A percentile compares a stretch with the other conserved stretches of the same genome.
phyloP scores from a whole-genome alignment of 2,329 filamentous ascomycete species.

The Penicillium carneum region DNA sequence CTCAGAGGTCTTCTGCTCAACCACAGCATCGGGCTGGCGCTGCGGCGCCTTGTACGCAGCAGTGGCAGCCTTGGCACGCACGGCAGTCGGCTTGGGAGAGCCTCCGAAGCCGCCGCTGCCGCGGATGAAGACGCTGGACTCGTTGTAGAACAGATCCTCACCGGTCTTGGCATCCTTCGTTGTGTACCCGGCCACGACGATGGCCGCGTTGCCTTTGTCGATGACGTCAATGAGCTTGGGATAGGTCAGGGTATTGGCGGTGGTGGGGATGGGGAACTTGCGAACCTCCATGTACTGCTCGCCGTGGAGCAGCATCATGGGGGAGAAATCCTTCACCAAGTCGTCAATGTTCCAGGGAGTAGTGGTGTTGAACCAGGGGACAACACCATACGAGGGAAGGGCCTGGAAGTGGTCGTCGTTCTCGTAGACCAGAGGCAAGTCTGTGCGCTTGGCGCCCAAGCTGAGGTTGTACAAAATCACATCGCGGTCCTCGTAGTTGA shows the following conservation, averaged over 20 bases:
- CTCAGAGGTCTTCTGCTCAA: constrained; percentile 84
- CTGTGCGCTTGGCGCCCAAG: constrained; percentile 86
- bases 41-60: constrained; percentile 79
- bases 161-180: constrained; percentile 85
- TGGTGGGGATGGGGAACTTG: constrained; percentile 89
- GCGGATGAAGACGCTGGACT: constrained; percentile 89
- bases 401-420: constrained; percentile 90
- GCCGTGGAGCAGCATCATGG: constrained; percentile 98
- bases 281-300: constrained; percentile 97
- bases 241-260: constrained; percentile 75
- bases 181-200: constrained; percentile 79
- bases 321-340: constrained; percentile 92
- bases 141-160: constrained; percentile 95
- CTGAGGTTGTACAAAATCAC: constrained; percentile 95
- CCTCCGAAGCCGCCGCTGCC: constrained; percentile 91
- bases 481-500: constrained; percentile 84
- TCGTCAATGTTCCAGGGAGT: constrained; percentile 80
- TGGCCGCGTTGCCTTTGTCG: constrained; percentile 90
- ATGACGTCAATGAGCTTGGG: constrained; percentile 89
- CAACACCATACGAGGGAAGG: constrained; percentile 92
- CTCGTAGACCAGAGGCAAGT: constrained; percentile 89
- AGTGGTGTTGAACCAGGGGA: constrained; percentile 88
- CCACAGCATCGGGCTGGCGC: constrained; percentile 78
- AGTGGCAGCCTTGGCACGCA: constrained; percentile 80
- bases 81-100: constrained; percentile 69